These are phyloP conservation scores for Xylaria digitata DNA, from an alignment of 2,329 filamentous ascomycete genomes.

Conservation along the genomic window DNA sequence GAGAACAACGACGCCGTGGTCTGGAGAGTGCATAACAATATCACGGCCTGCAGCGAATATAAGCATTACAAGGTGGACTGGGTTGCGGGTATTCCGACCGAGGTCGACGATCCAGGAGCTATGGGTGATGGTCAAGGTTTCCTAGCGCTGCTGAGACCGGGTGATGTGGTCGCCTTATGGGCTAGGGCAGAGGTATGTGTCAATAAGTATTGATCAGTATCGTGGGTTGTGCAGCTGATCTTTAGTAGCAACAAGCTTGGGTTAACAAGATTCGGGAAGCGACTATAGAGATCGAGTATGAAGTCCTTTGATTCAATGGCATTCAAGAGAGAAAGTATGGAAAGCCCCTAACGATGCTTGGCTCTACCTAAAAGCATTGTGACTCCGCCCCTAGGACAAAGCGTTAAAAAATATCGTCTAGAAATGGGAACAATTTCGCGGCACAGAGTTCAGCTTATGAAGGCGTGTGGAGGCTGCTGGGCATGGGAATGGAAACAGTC, in stretches of 20 bases:
- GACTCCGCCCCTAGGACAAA: too few relatives aligned
- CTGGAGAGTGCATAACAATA: constrained; percentile 38
- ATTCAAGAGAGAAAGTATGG: constrained; percentile 8
- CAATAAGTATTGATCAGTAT: not conserved
- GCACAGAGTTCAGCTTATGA: too few relatives aligned
- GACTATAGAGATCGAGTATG: constrained; percentile 40
- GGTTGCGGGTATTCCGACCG: constrained; percentile 24
- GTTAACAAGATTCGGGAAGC: constrained; percentile 30
- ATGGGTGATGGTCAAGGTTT: constrained; percentile 35
- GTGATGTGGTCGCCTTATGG: constrained; percentile 36
- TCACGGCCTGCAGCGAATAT: constrained; percentile 21
- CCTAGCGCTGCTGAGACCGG: constrained; percentile 31
- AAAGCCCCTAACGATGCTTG: not conserved
- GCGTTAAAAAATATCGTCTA: too few relatives aligned
- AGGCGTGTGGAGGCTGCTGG: too few relatives aligned
- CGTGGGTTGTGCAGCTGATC: constrained; percentile 14
- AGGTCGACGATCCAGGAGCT: constrained; percentile 25
- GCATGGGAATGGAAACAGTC: not conserved
- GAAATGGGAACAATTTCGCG: too few relatives aligned
- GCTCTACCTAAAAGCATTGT: too few relatives aligned
- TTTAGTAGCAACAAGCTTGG: constrained; percentile 33
- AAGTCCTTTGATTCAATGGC: constrained; percentile 24
- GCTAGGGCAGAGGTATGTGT: constrained; percentile 36
- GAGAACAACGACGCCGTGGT: constrained; percentile 18
- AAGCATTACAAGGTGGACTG: constrained; percentile 36